These are phyloP conservation scores for Penicillium hesseltinei DNA, from an alignment of 2,329 filamentous ascomycete species.

Conservation along the genomic window DNA sequence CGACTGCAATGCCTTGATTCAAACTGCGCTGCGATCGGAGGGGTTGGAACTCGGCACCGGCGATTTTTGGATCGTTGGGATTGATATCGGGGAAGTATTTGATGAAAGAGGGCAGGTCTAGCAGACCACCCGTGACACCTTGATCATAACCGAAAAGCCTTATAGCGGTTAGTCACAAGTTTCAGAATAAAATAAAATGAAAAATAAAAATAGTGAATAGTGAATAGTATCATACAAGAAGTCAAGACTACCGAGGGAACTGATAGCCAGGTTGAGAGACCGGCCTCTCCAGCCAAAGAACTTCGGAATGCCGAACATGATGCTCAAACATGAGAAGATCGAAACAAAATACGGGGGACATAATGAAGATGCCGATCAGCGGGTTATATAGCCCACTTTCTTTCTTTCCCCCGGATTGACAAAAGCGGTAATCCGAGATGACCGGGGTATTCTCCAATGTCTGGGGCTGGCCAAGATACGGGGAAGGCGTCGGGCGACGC, in stretches of 20 bases:
- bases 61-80: constrained; percentile 10
- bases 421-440: constrained; percentile 27
- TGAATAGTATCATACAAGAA: constrained; percentile 27
- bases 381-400: constrained; percentile 25
- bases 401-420: constrained; percentile 19
- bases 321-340: constrained; percentile 14
- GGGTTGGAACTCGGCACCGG: background rate
- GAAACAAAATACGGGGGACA: background rate
- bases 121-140: constrained; percentile 45
- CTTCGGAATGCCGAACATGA: constrained; percentile 30
- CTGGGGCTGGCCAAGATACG: constrained; percentile 26
- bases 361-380: constrained; percentile 5
- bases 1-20: constrained; percentile 40
- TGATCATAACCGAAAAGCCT: constrained; percentile 41
- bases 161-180: constrained; percentile 11
- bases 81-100: constrained; percentile 40
- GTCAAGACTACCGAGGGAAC: constrained; percentile 45
- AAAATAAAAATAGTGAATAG: background rate
- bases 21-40: constrained; percentile 18
- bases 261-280: constrained; percentile 38
- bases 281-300: constrained; percentile 30
- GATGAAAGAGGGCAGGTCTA: constrained; percentile 42
- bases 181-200: background rate
- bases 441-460: constrained; percentile 8
- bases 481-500: constrained; percentile 19